phyloP scores from a whole-genome alignment of 345 rosid species.

The Acer yangbiense region DNA sequence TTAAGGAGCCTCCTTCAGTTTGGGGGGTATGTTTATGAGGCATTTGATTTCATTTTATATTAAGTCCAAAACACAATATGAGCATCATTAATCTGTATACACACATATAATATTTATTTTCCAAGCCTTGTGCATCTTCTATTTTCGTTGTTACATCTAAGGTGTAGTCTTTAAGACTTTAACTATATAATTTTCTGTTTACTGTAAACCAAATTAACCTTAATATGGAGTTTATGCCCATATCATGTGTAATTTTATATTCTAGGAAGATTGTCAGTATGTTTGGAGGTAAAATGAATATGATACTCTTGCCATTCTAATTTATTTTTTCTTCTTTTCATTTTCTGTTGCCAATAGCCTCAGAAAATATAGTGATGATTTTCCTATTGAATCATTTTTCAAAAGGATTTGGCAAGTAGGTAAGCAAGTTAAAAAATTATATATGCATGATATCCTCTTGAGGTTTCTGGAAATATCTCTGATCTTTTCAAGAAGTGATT shows the following conservation, averaged over 20 bases:
- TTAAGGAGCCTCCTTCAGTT: slow-evolving; percentile 93
- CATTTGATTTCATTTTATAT: slow-evolving; percentile 3
- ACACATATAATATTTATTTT: neutral
- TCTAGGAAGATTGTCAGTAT: neutral
- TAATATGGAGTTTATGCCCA: neutral
- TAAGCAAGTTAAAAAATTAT: neutral
- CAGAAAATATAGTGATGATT: neutral
- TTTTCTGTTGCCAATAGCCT: neutral
- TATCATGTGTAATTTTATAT: neutral
- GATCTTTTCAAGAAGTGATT: neutral
- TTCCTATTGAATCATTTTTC: neutral
- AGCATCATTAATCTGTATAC: neutral
- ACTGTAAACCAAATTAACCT: neutral
- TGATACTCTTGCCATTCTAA: neutral
- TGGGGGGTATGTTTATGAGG: slow-evolving; percentile 79
- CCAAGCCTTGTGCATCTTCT: neutral
- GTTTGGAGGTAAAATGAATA: neutral
- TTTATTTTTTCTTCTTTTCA: neutral
- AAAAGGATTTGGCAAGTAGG: neutral
- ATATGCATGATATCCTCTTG: neutral
- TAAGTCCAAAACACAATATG: neutral
- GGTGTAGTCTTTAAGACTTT: neutral
- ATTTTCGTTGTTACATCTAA: neutral
- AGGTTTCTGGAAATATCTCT: neutral
- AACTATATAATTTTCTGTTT: neutral